Conservation (phyloP, 306 rosid genomes). For the Lupinus albus region DNA sequence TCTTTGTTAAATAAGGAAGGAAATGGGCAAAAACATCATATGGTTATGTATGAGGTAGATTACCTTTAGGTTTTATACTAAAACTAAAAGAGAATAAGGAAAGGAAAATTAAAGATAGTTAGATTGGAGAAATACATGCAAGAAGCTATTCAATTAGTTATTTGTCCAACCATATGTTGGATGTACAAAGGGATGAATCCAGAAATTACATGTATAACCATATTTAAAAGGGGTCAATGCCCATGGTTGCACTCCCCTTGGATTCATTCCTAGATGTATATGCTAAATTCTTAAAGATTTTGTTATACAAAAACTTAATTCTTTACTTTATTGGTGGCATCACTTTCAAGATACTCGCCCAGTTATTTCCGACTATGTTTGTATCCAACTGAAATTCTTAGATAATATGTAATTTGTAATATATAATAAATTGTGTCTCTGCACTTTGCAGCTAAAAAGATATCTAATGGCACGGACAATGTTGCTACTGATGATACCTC, state of each 20-base stretch:
- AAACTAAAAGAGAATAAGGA: not conserved
- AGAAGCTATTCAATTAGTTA: not conserved
- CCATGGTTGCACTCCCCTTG: too few relatives aligned
- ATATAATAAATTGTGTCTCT: slow-evolving; percentile 20
- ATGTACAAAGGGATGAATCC: too few relatives aligned
- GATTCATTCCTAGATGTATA: not conserved
- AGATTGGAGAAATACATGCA: not conserved
- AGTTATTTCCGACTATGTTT: slow-evolving; percentile 8
- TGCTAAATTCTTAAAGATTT: not conserved
- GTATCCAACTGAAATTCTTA: slow-evolving; percentile 10
- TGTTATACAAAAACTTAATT: not conserved
- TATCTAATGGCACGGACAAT: slow-evolving; percentile 44
- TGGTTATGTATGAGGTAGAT: not conserved
- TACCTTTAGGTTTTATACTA: not conserved
- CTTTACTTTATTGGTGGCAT: not conserved
- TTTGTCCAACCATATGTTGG: not conserved
- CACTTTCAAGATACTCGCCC: not conserved
- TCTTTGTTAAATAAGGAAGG: slow-evolving; percentile 22
- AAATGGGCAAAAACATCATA: not conserved
- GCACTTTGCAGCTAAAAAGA: slow-evolving; percentile 56
- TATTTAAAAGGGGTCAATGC: too few relatives aligned
- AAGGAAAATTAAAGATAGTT: not conserved
- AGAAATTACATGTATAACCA: too few relatives aligned
- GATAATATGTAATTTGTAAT: slow-evolving; percentile 2
- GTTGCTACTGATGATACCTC: slow-evolving; percentile 50